phyloP scores from a whole-genome alignment of 345 rosid genomes.

The Bruguiera parviflora region DNA sequence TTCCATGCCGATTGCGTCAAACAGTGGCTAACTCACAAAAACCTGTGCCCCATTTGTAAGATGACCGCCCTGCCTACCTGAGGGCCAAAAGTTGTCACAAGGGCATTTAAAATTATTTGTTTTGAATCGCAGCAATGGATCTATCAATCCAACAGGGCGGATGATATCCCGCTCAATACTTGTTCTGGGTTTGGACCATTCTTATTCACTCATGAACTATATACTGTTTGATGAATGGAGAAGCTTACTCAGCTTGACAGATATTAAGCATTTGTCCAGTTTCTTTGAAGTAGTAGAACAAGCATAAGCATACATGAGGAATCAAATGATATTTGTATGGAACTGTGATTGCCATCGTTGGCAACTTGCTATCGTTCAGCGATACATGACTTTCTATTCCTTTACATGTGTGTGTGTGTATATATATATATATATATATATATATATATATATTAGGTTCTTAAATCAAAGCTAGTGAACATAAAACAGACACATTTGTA shows the following conservation, averaged over 20 bases:
- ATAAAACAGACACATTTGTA: too few relatives aligned
- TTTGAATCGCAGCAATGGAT: conserved; percentile 12
- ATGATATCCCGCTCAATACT: background rate
- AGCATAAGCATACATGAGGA: background rate
- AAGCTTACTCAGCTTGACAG: conserved; percentile 14
- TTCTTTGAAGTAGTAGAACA: conserved; percentile 3
- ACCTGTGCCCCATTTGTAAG: conserved; percentile 29
- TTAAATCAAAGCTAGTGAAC: too few relatives aligned
- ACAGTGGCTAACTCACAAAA: conserved; percentile 24
- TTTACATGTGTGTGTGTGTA: too few relatives aligned
- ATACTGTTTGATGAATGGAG: background rate
- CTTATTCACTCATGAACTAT: conserved; percentile 19
- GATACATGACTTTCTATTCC: too few relatives aligned
- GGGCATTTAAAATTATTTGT: conserved; percentile 2
- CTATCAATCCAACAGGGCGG: conserved; percentile 19
- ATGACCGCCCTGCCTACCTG: conserved; percentile 38
- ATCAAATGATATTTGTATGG: conserved; percentile 8
- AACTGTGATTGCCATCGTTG: background rate
- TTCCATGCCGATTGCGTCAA: conserved; percentile 26
- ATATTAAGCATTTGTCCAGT: conserved; percentile 14
- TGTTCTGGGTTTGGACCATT: conserved; percentile 3
- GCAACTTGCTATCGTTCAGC: background rate
- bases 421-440: too few relatives aligned
- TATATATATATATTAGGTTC: too few relatives aligned
- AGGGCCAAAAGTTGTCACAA: background rate